Percentiles rank a stretch among this genome's conserved stretches.
These are phyloP conservation scores for Russula lepida DNA, from an alignment of 768 basidiomycete genomes.

Conservation along the genomic window DNA sequence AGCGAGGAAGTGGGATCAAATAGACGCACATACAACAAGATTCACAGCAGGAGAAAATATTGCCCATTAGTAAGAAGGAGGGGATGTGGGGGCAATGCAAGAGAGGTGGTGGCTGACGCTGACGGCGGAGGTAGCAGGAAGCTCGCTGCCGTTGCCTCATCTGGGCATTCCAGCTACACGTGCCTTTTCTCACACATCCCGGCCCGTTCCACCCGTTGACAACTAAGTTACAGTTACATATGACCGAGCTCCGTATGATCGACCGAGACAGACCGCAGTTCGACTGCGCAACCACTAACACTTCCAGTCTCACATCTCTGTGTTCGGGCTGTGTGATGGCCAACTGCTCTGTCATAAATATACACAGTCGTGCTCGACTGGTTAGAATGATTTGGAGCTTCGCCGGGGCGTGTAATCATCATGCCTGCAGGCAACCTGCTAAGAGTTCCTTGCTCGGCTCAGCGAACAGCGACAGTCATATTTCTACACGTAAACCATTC, in stretches of 20 bases:
- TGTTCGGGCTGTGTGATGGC: neutral
- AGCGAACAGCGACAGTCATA: constrained; percentile 25
- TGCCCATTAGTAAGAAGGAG: constrained; percentile 47
- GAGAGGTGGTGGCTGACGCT: constrained; percentile 16
- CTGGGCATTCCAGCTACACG: neutral
- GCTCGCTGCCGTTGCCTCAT: neutral
- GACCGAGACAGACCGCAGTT: neutral
- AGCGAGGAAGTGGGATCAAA: constrained; percentile 3
- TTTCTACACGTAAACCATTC: constrained; percentile 26
- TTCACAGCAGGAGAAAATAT: constrained; percentile 72
- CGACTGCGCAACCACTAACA: constrained; percentile 1
- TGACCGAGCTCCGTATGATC: too few relatives aligned
- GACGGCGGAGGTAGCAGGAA: neutral
- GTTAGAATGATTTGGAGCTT: neutral
- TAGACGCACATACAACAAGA: constrained; percentile 55
- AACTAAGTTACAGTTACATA: too few relatives aligned
- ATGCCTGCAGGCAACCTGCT: neutral
- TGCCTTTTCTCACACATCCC: neutral
- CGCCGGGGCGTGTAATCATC: neutral
- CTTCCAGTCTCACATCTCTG: neutral
- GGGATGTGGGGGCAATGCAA: constrained; percentile 6
- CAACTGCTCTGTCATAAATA: neutral
- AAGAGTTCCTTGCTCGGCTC: constrained; percentile 15
- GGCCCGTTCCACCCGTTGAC: too few relatives aligned
- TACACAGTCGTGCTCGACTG: neutral